Evolutionary conservation across 257 asterid species (phyloP), one percentile per base, ranked within the genome.

Genomic region (Plantago major): DNA sequence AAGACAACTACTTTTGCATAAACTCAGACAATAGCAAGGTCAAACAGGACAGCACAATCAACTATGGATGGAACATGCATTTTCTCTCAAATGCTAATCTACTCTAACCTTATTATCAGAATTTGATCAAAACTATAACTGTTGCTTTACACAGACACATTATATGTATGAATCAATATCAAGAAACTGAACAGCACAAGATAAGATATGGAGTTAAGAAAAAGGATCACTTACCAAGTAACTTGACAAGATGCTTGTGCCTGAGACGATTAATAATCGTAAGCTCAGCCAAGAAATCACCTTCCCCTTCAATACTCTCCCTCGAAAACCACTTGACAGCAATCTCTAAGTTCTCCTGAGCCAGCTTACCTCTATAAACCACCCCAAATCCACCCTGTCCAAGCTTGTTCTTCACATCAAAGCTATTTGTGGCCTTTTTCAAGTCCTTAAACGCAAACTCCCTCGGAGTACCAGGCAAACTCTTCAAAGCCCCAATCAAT

Each of bases 301-400:
- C 95, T 45, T 84, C 84, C 1, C 98, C 95, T 72, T 92, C 62
- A 47, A 86, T 70, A 15, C 77, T 92, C 49, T 83, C 98, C 73
- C 95, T 86, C 38, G 88, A 74, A 53, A 92, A 84, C 58, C 88
- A 71, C 75, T 92, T 92, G 12, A 92, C 97, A 0, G 99, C 99
- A 60, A 86, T 81, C 65, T 89, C 95, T 71, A 52, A 18, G 30
- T 78, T 71, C 65, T 84, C 97, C 49, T 68, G 80, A 4, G 54
- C 81, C 74, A 92, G 30, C 22, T 70, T 5, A 7, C 99, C 99
- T 65, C 46, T 77, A 49, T 79, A 86, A 1, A 92, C 98, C 70
- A 80, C 93, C 6, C 98, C 98, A 62, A 62, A 92, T 0, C 98
- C 98, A 0, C 98, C 98, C 63, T 84, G 81, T 2, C 98, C 98